phyloP scores from a whole-genome alignment of 148 eudicot species.

The Rhododendron vialii region DNA sequence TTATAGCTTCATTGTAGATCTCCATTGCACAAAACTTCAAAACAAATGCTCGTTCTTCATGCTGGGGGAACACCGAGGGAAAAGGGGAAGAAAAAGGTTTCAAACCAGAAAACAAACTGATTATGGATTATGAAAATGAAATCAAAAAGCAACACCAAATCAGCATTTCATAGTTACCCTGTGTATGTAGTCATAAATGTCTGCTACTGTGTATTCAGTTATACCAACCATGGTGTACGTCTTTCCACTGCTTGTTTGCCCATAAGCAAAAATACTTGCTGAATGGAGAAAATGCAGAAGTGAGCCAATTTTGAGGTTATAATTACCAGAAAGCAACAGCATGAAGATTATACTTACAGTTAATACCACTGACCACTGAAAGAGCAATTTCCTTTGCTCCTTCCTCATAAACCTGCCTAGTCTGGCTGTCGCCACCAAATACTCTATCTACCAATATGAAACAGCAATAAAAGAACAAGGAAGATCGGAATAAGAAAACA shows the following conservation, averaged over 20 bases:
- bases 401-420: constrained; percentile 73
- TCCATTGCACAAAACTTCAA: constrained; percentile 88
- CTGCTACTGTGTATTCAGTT: constrained; percentile 57
- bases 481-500: background rate
- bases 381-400: constrained; percentile 74
- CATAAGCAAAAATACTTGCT: constrained; percentile 91
- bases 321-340: background rate
- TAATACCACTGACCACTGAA: constrained; percentile 69
- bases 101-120: background rate
- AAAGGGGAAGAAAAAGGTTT: background rate
- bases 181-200: constrained; percentile 55
- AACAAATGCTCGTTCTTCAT: constrained; percentile 60
- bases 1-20: constrained; percentile 83
- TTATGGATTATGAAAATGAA: background rate
- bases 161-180: constrained; percentile 26
- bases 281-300: constrained; percentile 7
- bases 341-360: constrained; percentile 43
- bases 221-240: constrained; percentile 82
- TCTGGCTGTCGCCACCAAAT: constrained; percentile 35
- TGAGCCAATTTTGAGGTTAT: background rate
- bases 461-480: background rate
- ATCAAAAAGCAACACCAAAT: background rate
- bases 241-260: constrained; percentile 95
- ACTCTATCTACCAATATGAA: background rate
- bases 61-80: constrained; percentile 28